Evolutionary conservation across 2,329 filamentous ascomycete species (phyloP).

Genomic region (Dendryphion nanum): DNA sequence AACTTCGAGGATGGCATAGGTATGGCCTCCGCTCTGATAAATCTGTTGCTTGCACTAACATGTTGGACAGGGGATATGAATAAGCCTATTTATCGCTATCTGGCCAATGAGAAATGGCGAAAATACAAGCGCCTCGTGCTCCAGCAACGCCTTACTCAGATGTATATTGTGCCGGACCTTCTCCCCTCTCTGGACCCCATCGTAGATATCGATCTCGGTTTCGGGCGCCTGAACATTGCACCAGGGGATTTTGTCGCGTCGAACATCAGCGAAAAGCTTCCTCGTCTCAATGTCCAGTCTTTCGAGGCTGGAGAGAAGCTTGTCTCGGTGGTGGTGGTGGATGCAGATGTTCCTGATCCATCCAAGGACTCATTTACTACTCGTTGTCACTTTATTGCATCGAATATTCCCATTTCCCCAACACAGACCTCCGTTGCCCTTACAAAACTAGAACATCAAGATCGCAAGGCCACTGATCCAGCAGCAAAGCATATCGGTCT

Average conservation of each 20-base stretch:
- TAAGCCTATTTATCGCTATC: conserved; percentile 91
- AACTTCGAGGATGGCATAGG: conserved; percentile 88
- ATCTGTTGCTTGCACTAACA: neutral
- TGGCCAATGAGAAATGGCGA: conserved; percentile 86
- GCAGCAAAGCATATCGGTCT: conserved; percentile 60
- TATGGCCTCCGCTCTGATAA: conserved; percentile 43
- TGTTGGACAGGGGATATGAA: conserved; percentile 76
- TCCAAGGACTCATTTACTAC: conserved; percentile 73
- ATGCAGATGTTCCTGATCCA: conserved; percentile 83
- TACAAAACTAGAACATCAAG: conserved; percentile 29
- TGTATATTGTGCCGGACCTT: conserved; percentile 85
- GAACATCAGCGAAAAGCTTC: conserved; percentile 67
- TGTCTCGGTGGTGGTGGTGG: conserved; percentile 80
- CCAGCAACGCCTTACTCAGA: conserved; percentile 80
- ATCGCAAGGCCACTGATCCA: conserved; percentile 48
- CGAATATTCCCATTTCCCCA: conserved; percentile 66
- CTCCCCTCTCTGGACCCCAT: conserved; percentile 75
- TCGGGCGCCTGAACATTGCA: conserved; percentile 66
- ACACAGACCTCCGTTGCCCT: conserved; percentile 40
- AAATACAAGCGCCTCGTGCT: conserved; percentile 76
- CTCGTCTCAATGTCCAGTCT: conserved; percentile 77
- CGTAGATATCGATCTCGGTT: conserved; percentile 79
- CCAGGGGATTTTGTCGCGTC: conserved; percentile 80
- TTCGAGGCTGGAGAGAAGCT: conserved; percentile 81
- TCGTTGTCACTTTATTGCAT: conserved; percentile 84